phyloP scores from a whole-genome alignment of 306 rosid species.

The Prunus salicina region DNA sequence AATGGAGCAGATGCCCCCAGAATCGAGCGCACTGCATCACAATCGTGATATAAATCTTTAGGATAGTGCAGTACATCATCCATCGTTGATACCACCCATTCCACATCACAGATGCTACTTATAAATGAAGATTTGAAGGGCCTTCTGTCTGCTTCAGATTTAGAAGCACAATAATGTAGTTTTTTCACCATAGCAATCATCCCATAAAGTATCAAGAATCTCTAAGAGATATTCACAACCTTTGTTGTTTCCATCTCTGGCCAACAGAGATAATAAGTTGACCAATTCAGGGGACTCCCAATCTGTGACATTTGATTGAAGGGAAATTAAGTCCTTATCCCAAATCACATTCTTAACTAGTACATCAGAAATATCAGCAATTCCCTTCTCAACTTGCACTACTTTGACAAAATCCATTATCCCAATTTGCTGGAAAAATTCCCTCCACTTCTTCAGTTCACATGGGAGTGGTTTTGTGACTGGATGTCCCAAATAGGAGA shows the following conservation, averaged over 20 bases:
- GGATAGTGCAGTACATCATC: slow-evolving; percentile 74
- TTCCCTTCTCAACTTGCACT: slow-evolving; percentile 60
- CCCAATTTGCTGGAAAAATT: slow-evolving; percentile 73
- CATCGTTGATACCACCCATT: slow-evolving; percentile 69
- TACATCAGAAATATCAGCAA: slow-evolving; percentile 42
- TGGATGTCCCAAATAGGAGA: slow-evolving; percentile 69
- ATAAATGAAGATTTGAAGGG: slow-evolving; percentile 73
- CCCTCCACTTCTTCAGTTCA: slow-evolving; percentile 69
- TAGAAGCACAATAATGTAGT: slow-evolving; percentile 36
- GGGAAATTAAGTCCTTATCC: slow-evolving; percentile 60
- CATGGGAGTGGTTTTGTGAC: slow-evolving; percentile 52
- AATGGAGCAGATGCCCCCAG: slow-evolving; percentile 76
- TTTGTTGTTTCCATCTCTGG: slow-evolving; percentile 50
- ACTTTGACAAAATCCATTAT: slow-evolving; percentile 68
- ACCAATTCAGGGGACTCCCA: slow-evolving; percentile 85
- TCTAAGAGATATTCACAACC: slow-evolving; percentile 67
- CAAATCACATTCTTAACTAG: slow-evolving; percentile 40
- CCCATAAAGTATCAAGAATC: slow-evolving; percentile 83
- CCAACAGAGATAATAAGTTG: slow-evolving; percentile 51
- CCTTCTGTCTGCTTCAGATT: slow-evolving; percentile 40
- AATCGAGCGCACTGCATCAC: slow-evolving; percentile 69
- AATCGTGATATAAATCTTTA: slow-evolving; percentile 64
- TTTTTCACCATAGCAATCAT: slow-evolving; percentile 70
- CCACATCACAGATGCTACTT: slow-evolving; percentile 55
- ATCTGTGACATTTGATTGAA: slow-evolving; percentile 58